These are phyloP conservation scores for Cucurbita ficifolia DNA, from an alignment of 306 rosid species.

Conservation along the genomic window DNA sequence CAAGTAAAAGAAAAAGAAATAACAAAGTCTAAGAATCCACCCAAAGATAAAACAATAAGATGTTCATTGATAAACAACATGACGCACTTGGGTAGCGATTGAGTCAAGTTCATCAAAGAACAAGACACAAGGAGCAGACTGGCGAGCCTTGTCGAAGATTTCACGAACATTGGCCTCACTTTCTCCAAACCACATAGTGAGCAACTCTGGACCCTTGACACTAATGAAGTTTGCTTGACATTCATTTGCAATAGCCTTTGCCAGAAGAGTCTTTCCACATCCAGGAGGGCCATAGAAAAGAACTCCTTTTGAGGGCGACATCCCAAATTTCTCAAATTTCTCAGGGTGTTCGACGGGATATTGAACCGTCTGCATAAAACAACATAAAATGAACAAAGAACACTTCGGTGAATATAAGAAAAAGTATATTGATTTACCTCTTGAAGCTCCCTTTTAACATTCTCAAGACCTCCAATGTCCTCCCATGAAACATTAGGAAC, in stretches of 20 bases:
- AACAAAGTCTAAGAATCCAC: neutral
- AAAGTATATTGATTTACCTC: conserved; percentile 34
- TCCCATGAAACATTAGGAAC: conserved; percentile 91
- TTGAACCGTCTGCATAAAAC: conserved; percentile 72
- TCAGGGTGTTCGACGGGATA: conserved; percentile 99
- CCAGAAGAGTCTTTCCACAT: conserved; percentile 95
- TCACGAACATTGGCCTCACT: conserved; percentile 99
- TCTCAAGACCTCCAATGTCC: conserved; percentile 96
- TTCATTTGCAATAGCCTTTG: conserved; percentile 96
- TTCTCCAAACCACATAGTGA: conserved; percentile 99
- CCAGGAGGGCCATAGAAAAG: conserved; percentile 99
- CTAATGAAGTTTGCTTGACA: conserved; percentile 98
- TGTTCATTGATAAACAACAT: neutral
- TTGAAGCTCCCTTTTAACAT: conserved; percentile 95
- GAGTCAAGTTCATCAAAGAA: conserved; percentile 98
- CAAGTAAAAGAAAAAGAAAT: neutral
- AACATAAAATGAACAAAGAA: neutral
- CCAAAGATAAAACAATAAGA: neutral
- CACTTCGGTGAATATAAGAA: neutral
- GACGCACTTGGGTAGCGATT: conserved; percentile 90
- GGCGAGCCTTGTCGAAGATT: conserved; percentile 97
- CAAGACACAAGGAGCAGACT: conserved; percentile 96
- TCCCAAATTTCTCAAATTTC: conserved; percentile 90
- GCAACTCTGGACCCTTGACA: conserved; percentile 95
- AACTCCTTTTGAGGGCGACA: conserved; percentile 99